Base-by-base conservation (phyloP, 306 rosid genomes). In the Cucurbita pepo region DNA sequence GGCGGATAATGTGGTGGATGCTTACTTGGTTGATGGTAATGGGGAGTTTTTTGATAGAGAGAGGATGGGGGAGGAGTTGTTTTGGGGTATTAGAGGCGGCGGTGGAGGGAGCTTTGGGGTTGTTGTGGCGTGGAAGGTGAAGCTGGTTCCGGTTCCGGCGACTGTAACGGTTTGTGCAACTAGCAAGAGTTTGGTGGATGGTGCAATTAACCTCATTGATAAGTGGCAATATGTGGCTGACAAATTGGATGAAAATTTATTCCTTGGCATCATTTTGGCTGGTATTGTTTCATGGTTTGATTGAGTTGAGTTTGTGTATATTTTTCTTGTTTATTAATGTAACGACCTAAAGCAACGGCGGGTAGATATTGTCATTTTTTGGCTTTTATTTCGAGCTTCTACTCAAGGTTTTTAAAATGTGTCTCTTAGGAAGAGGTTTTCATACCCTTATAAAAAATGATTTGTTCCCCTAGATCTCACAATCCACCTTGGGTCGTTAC, bases 101-200 rank as follows among this genome's bases (percentile, higher is more conserved):
- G 69, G 69, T 10, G 69, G 69, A 61, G 69, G 69, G 25, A 61
- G 48, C 69, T 61, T 61, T n/a, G 69, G 69, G 9, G 7, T 61
- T 5, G 48, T 61, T 5, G 45, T 38, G 69, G 21, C 69, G 3
- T 61, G 69, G 69, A 61, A 61, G 48, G 22, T 61, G 48, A 61
- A 38, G 48, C 48, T 61, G 48, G 48, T 61, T 61, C 48, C 21
- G 5, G 69, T 61, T 61, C 69, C 69, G 25, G 21, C 48, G 1
- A 61, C 69, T 16, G 48, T 61, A 0, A 61, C 69, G 0, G 8
- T 38, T 37, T 61, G 45, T 3, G 0, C 12, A 15, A 0, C 7
- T 16, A 36, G 8, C 12, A 61, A 25, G 38, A 61, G 4, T 16
- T 15, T 38, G 48, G 69, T 37, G 13, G 22, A 38, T 15, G 48